Evolutionary conservation across 495 filamentous ascomycete species (phyloP).

Genomic region (Darksidea phi): DNA sequence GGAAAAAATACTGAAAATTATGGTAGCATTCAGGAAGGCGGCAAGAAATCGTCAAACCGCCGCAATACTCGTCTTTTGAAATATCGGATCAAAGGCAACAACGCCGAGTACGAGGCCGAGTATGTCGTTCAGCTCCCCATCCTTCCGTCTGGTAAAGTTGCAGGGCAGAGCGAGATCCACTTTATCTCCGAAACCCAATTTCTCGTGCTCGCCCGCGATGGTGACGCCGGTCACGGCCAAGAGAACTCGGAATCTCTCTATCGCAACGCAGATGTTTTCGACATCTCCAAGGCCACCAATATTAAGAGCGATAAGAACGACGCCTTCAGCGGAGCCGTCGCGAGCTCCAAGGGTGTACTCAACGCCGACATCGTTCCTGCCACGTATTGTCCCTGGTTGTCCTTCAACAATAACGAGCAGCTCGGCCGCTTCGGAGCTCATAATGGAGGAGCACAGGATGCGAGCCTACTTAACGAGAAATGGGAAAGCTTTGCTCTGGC

Average conservation of each 20-base stretch:
- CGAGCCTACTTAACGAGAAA: slow-evolving; percentile 69
- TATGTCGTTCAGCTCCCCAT: slow-evolving; percentile 68
- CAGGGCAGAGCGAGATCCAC: slow-evolving; percentile 72
- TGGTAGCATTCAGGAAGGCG: slow-evolving; percentile 47
- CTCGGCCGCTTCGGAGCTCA: slow-evolving; percentile 67
- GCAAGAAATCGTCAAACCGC: slow-evolving; percentile 53
- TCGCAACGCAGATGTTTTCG: slow-evolving; percentile 73
- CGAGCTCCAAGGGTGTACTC: slow-evolving; percentile 54
- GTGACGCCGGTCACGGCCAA: slow-evolving; percentile 58
- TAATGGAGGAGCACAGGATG: slow-evolving; percentile 62
- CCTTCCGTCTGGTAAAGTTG: slow-evolving; percentile 53
- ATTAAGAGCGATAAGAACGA: slow-evolving; percentile 59
- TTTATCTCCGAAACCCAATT: slow-evolving; percentile 63
- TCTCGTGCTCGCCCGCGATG: slow-evolving; percentile 69
- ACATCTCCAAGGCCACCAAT: slow-evolving; percentile 65
- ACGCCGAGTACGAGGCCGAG: slow-evolving; percentile 55
- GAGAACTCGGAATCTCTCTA: slow-evolving; percentile 57
- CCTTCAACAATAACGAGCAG: slow-evolving; percentile 70
- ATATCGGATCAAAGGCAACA: slow-evolving; percentile 55
- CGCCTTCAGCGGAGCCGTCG: slow-evolving; percentile 51
- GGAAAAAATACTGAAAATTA: background rate
- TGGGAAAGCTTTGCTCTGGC: slow-evolving; percentile 73
- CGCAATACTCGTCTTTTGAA: slow-evolving; percentile 61
- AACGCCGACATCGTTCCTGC: slow-evolving; percentile 59
- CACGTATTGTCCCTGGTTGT: slow-evolving; percentile 67